These are phyloP conservation scores for Pichia membranifaciens DNA, from an alignment of 805 yeast genomes.

Conservation along the genomic window DNA sequence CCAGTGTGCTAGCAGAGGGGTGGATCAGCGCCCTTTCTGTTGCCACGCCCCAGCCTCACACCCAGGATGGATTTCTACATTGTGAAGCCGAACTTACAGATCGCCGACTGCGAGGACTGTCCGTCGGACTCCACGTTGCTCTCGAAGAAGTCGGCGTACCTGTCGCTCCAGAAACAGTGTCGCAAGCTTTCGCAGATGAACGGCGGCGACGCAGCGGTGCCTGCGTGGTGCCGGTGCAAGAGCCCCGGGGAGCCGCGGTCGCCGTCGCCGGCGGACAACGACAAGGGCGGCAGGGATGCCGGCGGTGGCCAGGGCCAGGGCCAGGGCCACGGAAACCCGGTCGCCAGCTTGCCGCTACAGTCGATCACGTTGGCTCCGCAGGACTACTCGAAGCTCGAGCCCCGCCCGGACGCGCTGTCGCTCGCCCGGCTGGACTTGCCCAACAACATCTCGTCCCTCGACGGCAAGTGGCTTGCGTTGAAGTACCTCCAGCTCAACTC, in stretches of 20 bases:
- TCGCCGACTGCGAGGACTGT: conserved; percentile 24
- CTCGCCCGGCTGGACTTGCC: conserved; percentile 9
- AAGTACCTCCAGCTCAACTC: conserved; percentile 24
- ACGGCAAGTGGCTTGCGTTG: conserved; percentile 17
- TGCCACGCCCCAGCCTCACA: no score
- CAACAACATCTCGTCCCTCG: neutral
- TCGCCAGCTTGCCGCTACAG: neutral
- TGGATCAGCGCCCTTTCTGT: no score
- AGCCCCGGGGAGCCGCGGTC: neutral
- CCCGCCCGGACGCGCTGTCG: neutral
- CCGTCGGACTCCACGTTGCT: conserved; percentile 19
- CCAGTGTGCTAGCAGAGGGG: no score
- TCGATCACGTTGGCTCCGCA: conserved; percentile 2
- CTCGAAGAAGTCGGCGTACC: conserved; percentile 16
- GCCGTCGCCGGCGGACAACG: neutral
- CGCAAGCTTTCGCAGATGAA: neutral
- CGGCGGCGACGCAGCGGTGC: neutral
- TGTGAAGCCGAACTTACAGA: conserved; percentile 29
- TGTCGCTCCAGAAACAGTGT: conserved; percentile 16
- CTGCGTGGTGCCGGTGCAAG: conserved; percentile 4
- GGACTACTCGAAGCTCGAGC: conserved; percentile 6
- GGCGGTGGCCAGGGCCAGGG: no score
- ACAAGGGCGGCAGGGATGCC: no score
- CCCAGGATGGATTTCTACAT: conserved; percentile 26
- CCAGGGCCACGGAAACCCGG: neutral